phyloP scores from a whole-genome alignment of 2,329 filamentous ascomycete species.

The Tolypocladium tundrense region DNA sequence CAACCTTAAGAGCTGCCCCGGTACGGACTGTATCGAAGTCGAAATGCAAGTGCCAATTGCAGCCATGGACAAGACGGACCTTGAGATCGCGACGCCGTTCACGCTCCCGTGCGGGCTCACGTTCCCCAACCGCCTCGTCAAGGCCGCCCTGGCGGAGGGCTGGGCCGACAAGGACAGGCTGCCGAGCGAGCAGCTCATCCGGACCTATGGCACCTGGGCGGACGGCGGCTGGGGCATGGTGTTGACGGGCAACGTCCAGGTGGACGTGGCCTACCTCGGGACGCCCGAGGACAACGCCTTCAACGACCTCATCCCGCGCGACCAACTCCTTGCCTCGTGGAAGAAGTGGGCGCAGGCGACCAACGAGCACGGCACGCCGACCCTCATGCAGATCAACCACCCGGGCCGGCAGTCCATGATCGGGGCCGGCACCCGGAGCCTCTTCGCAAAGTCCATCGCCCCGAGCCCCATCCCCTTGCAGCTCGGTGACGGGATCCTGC shows the following conservation, averaged over 20 bases:
- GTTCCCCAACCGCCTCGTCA: conserved; percentile 42
- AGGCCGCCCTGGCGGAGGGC: conserved; percentile 40
- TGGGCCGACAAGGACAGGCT: conserved; percentile 29
- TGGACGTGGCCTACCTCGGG: conserved; percentile 28
- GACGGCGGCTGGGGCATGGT: conserved; percentile 42
- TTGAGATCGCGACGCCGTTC: conserved; percentile 23
- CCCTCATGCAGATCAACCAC: conserved; percentile 36
- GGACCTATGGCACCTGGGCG: conserved; percentile 43
- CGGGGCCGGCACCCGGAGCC: conserved; percentile 24
- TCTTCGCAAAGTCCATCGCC: conserved; percentile 28
- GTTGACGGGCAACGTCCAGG: conserved; percentile 38
- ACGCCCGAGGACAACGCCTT: conserved; percentile 21
- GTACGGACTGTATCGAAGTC: neutral
- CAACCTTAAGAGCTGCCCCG: neutral
- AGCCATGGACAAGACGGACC: neutral
- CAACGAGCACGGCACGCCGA: conserved; percentile 21
- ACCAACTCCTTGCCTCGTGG: conserved; percentile 23
- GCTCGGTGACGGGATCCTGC: conserved; percentile 27
- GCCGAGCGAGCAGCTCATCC: conserved; percentile 29
- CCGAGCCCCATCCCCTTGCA: conserved; percentile 32
- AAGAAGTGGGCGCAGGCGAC: conserved; percentile 22
- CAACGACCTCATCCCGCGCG: conserved; percentile 16
- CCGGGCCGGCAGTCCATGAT: conserved; percentile 33
- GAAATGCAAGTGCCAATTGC: neutral
- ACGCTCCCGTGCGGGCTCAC: conserved; percentile 44